These are phyloP conservation scores for Diaporthe batatas DNA, from an alignment of 2,329 filamentous ascomycete species.

Conservation along the genomic window DNA sequence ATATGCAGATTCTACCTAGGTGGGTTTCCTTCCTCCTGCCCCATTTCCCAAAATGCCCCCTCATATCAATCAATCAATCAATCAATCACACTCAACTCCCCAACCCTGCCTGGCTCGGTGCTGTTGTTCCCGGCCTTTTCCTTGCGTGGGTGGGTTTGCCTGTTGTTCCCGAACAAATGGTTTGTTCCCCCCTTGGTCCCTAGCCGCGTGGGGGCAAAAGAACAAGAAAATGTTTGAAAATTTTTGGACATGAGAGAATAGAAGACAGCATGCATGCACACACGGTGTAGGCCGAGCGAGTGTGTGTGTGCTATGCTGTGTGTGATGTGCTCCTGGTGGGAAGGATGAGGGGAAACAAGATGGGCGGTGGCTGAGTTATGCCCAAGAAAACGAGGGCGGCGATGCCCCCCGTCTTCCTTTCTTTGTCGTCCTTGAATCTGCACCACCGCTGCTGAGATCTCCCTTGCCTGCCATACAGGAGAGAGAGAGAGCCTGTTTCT, in stretches of 20 bases:
- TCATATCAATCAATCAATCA: no score
- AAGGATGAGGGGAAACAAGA: not conserved
- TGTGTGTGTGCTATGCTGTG: not conserved
- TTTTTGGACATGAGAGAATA: not conserved
- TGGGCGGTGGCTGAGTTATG: no score
- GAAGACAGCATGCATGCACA: not conserved
- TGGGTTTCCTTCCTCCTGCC: not conserved
- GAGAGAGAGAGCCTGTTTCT: not conserved
- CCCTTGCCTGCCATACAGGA: not conserved
- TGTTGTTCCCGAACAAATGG: no score
- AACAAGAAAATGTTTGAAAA: not conserved
- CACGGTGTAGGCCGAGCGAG: not conserved
- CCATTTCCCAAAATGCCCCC: not conserved
- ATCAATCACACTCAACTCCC: no score
- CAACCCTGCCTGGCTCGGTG: conserved; percentile 13
- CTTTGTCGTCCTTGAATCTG: not conserved
- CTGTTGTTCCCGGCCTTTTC: conserved; percentile 22
- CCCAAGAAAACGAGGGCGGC: not conserved
- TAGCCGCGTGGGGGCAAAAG: not conserved
- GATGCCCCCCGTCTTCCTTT: not conserved
- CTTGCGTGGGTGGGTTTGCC: not conserved
- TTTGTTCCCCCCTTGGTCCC: not conserved
- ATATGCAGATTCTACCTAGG: conserved; percentile 20
- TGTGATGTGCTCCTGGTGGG: not conserved
- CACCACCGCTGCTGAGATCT: not conserved